These are phyloP conservation scores for Xylaria digitata DNA, from an alignment of 2,329 filamentous ascomycete species.

Conservation along the genomic window DNA sequence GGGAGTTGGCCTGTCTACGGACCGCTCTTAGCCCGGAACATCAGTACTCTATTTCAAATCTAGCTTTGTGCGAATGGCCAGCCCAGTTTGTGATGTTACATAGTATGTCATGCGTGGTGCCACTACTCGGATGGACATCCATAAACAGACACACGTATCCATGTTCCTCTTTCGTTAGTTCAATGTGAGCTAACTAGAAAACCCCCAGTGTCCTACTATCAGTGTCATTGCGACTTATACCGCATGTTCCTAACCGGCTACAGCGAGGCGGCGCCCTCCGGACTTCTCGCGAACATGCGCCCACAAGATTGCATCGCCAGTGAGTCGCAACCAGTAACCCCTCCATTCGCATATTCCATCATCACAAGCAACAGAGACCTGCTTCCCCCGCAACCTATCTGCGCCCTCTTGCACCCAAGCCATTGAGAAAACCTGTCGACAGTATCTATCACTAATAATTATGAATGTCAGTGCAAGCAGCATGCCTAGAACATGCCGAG, in stretches of 20 bases:
- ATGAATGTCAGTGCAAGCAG: constrained; percentile 42
- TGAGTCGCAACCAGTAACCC: background rate
- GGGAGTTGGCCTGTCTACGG: constrained; percentile 42
- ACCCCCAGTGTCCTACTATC: constrained; percentile 52
- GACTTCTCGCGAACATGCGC: constrained; percentile 45
- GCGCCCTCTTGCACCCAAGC: too few relatives aligned
- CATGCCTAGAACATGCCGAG: constrained; percentile 54
- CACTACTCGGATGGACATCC: background rate
- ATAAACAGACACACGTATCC: background rate
- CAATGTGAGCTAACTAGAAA: background rate
- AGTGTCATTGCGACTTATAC: constrained; percentile 58
- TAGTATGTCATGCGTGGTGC: constrained; percentile 24
- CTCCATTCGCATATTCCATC: background rate
- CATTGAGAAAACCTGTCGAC: too few relatives aligned
- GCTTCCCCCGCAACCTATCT: too few relatives aligned
- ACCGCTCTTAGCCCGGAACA: constrained; percentile 39
- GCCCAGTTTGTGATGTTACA: constrained; percentile 50
- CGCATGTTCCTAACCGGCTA: constrained; percentile 57
- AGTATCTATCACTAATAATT: too few relatives aligned
- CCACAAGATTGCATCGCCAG: constrained; percentile 47
- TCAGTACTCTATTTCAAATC: constrained; percentile 44
- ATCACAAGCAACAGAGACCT: background rate
- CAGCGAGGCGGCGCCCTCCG: constrained; percentile 53
- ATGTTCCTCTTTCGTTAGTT: background rate
- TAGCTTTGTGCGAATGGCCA: constrained; percentile 42